Conservation (phyloP, 306 rosid genomes). For the Lathyrus tuberosus region DNA sequence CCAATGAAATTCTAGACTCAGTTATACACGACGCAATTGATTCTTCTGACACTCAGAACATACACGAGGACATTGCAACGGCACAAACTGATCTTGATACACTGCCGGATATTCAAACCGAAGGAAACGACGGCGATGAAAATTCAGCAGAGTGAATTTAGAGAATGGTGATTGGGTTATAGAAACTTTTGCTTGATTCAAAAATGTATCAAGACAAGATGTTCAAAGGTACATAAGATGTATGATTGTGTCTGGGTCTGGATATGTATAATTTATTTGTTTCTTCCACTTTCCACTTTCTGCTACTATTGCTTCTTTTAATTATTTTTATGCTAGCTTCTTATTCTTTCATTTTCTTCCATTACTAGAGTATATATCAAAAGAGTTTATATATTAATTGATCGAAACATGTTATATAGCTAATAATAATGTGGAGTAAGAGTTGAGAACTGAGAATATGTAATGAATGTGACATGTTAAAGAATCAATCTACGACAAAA, state of each 20-base stretch:
- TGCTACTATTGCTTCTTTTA: slow-evolving; percentile 18
- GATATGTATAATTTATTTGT: slow-evolving; percentile 51
- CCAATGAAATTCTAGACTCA: slow-evolving; percentile 41
- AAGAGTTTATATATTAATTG: neutral
- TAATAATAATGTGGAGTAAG: slow-evolving; percentile 16
- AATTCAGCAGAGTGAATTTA: slow-evolving; percentile 60
- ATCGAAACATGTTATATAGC: neutral
- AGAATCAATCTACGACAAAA: neutral
- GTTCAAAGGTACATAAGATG: slow-evolving; percentile 49
- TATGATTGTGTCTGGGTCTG: slow-evolving; percentile 33
- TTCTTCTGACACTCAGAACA: slow-evolving; percentile 55
- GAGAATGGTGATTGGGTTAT: slow-evolving; percentile 23
- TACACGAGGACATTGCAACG: slow-evolving; percentile 49
- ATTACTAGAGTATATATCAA: neutral
- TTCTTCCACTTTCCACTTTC: slow-evolving; percentile 26
- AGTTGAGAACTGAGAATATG: neutral
- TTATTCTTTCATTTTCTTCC: neutral
- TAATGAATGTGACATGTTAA: neutral
- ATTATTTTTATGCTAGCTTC: slow-evolving; percentile 20
- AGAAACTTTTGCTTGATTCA: slow-evolving; percentile 41
- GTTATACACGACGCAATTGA: slow-evolving; percentile 69
- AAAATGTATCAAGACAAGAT: slow-evolving; percentile 46
- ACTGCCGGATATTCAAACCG: slow-evolving; percentile 62
- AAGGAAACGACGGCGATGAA: slow-evolving; percentile 59
- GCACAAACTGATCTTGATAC: slow-evolving; percentile 69